phyloP scores from a whole-genome alignment of 2,329 filamentous ascomycete genomes.

The Ascocoryne sarcoides region DNA sequence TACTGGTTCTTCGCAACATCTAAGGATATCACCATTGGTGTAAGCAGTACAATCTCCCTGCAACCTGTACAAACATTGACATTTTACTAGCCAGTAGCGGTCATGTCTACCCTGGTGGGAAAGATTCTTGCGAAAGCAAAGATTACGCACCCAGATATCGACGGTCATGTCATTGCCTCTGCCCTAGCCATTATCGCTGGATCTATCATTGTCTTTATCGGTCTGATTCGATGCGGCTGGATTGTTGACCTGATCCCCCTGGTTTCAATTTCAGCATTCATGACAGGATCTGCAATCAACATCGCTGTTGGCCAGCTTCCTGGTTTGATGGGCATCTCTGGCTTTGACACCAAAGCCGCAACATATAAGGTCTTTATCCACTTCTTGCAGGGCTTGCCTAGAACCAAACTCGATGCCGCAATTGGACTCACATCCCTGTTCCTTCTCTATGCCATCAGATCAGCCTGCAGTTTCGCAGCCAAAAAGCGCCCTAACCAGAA shows the following conservation, averaged over 20 bases:
- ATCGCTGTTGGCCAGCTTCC: constrained; percentile 81
- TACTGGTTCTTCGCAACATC: constrained; percentile 99
- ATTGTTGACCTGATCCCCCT: constrained; percentile 90
- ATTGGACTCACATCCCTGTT: constrained; percentile 77
- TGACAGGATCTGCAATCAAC: constrained; percentile 90
- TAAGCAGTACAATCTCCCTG: constrained; percentile 36
- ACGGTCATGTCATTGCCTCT: constrained; percentile 62
- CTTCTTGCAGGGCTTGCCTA: constrained; percentile 62
- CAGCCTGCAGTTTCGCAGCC: constrained; percentile 52
- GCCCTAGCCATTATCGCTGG: constrained; percentile 72
- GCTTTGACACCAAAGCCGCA: constrained; percentile 56
- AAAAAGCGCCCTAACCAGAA: constrained; percentile 60
- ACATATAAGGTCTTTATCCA: constrained; percentile 82
- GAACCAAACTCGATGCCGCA: constrained; percentile 67
- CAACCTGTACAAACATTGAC: constrained; percentile 8
- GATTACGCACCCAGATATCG: constrained; percentile 46
- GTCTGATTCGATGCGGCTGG: constrained; percentile 73
- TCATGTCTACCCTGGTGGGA: constrained; percentile 86
- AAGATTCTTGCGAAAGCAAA: constrained; percentile 63
- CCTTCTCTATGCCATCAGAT: constrained; percentile 70
- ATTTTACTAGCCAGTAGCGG: constrained; percentile 66
- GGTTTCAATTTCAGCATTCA: constrained; percentile 85
- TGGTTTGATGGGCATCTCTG: constrained; percentile 70
- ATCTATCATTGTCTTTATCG: constrained; percentile 67
- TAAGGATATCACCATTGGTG: constrained; percentile 95